A percentile compares a stretch with the other conserved stretches of the same genome.
Evolutionary conservation across 768 basidiomycete genomes (phyloP).

Genomic region (Dacryopinax spathularia): DNA sequence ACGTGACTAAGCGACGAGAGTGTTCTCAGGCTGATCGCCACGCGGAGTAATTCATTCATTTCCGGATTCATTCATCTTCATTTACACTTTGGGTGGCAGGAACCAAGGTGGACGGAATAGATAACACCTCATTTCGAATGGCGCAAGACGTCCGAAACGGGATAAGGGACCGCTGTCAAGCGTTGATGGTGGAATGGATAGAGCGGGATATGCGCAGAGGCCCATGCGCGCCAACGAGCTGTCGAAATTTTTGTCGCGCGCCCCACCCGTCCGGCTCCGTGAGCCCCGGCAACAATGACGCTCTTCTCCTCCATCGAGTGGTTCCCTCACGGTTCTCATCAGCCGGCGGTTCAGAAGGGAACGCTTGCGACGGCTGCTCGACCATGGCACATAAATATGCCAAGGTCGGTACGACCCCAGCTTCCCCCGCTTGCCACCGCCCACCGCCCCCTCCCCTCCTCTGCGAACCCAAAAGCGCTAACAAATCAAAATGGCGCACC

Average conservation of each 20-base stretch:
- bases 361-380: no score
- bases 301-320: not conserved
- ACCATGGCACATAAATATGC: not conserved
- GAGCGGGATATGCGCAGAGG: not conserved
- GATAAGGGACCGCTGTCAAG: not conserved
- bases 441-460: not conserved
- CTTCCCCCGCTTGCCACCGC: not conserved
- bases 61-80: not conserved
- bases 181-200: not conserved
- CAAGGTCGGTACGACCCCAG: not conserved
- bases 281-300: not conserved
- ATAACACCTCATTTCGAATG: not conserved
- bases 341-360: no score
- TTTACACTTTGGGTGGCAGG: not conserved
- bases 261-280: not conserved
- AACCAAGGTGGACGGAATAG: not conserved
- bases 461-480: not conserved
- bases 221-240: not conserved
- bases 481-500: not conserved
- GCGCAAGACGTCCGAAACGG: not conserved
- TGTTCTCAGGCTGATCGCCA: not conserved
- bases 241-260: not conserved
- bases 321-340: no score
- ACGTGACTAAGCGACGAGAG: no score
- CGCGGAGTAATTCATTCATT: not conserved